phyloP scores from a whole-genome alignment of 2,329 filamentous ascomycete species.

The Zalaria sp. region DNA sequence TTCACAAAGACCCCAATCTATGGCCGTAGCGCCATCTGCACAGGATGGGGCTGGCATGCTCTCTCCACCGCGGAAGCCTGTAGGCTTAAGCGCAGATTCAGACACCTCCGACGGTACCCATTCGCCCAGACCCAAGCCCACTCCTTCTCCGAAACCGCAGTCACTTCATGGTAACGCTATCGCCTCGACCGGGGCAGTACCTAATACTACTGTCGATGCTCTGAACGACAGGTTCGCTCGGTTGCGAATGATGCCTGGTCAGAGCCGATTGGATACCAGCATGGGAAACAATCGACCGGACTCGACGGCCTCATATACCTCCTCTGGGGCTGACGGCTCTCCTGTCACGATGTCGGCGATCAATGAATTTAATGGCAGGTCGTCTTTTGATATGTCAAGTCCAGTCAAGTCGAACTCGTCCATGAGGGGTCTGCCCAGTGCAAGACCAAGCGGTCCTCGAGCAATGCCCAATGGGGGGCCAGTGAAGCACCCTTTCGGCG shows the following conservation, averaged over 20 bases:
- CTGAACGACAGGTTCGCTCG: conserved; percentile 19
- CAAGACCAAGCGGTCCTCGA: conserved; percentile 33
- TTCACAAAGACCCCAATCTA: too few species aligned
- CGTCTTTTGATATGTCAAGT: conserved; percentile 10
- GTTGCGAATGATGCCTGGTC: conserved; percentile 9
- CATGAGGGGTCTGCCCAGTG: background rate
- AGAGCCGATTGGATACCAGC: conserved; percentile 5
- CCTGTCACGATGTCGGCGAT: conserved; percentile 28
- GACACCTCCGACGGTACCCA: too few species aligned
- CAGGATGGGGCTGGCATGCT: too few species aligned
- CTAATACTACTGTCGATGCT: conserved; percentile 29
- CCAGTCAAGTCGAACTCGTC: conserved; percentile 5
- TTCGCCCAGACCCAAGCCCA: background rate
- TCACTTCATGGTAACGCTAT: conserved; percentile 49
- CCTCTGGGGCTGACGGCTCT: conserved; percentile 8
- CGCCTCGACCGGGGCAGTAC: conserved; percentile 12
- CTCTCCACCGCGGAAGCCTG: too few species aligned
- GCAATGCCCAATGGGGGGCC: conserved; percentile 32
- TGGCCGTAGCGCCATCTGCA: too few species aligned
- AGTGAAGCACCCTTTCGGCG: conserved; percentile 34
- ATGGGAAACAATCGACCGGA: conserved; percentile 9
- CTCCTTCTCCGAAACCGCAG: conserved; percentile 46
- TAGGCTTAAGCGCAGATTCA: too few species aligned
- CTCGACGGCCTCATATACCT: conserved; percentile 14
- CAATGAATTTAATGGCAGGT: conserved; percentile 17